A percentile compares a stretch with the other conserved stretches of the same genome.
phyloP scores from a whole-genome alignment of 257 asterid species.

The Solanum corneliomulleri region DNA sequence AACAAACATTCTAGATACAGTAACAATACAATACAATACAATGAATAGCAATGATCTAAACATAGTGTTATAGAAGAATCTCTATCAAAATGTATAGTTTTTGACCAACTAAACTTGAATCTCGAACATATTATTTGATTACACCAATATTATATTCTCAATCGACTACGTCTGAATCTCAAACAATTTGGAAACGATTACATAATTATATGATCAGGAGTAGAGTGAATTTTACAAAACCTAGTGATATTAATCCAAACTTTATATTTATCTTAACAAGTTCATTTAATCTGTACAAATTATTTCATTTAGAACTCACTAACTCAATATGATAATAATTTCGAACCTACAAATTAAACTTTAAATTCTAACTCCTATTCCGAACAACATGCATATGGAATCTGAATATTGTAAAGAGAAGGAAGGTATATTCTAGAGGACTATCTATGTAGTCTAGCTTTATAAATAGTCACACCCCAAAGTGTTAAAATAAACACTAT shows the following conservation, averaged over 20 bases:
- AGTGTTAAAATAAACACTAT: neutral
- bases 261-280: neutral
- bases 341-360: neutral
- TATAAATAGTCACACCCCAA: neutral
- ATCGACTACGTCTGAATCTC: neutral
- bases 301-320: neutral
- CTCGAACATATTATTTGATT: neutral
- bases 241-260: neutral
- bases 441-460: neutral
- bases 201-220: neutral
- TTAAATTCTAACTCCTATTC: neutral
- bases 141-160: neutral
- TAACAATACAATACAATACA: too few relatives aligned
- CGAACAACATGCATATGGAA: neutral
- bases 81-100: too few relatives aligned
- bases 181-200: neutral
- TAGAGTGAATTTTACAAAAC: neutral
- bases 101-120: neutral
- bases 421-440: neutral
- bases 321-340: neutral
- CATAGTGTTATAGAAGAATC: too few relatives aligned
- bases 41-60: too few relatives aligned
- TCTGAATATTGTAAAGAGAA: neutral
- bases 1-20: too few relatives aligned
- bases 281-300: neutral